Base-by-base conservation (phyloP, 306 rosid genomes). In the Spatholobus suberectus region DNA sequence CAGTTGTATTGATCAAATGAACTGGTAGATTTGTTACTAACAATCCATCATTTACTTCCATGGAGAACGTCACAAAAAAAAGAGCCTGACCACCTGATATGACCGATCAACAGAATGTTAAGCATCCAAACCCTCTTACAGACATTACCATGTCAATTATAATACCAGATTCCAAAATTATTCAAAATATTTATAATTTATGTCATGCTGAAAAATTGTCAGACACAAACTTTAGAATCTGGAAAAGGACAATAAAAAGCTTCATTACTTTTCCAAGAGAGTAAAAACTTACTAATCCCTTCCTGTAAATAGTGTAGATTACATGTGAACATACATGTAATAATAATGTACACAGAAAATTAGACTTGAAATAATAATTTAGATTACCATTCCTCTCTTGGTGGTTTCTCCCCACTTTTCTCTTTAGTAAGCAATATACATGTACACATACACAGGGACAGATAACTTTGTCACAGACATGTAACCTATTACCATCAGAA, bases 11-110 rank as follows among this genome's bases (percentile, higher is more conserved):
- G 84, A 91, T 86, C 84, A 94, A 87, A 81, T 89, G 89, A 35
- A 91, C 79, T 6, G 98, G 98, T 5, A 94, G 91, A 81, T 88
- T 94, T 24, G 94, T 83, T 2, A 77, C 82, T 84, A 94, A 73
- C 57, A 85, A 51, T 75, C 98, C 98, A 27, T 89, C 87, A 75
- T 79, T 86, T n/a, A 92, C 98, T 87, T 92, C 98, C 85, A 92
- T 58, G 34, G 98, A 92, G 84, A 94, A 92, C 0, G 81, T 61
- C 77, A 94, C 87, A 62, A 63, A 43, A 70, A 94, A 92, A 62
- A 74, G 81, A 35, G 80, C 58, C 40, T 92, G 80, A 37, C 70
- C 88, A 59, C 95, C 95, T 94, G 83, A 79, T 29, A 77, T 44
- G 41, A 77, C 4, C 77, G 73, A 83, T 34, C 83, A 86, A 69